phyloP scores from a whole-genome alignment of 106 monocot species.

The Phalaenopsis aphrodite region DNA sequence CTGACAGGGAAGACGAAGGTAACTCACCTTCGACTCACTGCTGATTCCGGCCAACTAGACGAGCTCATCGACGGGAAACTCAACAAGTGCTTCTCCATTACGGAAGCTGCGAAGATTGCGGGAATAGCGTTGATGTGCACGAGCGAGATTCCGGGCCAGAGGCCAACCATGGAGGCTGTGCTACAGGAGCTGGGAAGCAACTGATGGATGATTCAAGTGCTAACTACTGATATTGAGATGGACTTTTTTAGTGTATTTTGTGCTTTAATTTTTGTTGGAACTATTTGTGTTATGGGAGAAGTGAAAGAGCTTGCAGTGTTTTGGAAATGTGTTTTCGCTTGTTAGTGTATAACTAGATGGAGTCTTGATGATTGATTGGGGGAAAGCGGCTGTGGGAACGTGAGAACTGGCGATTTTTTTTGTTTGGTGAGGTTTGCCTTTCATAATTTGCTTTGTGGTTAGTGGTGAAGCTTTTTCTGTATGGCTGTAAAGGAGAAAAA shows the following conservation, averaged over 20 bases:
- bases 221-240: not conserved
- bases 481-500: constrained; percentile 2
- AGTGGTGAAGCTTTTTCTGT: not conserved
- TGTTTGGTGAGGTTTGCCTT: not conserved
- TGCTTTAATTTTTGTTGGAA: not conserved
- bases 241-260: not conserved
- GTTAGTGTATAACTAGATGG: not conserved
- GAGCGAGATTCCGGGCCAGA: constrained; percentile 34
- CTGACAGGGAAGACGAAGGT: constrained; percentile 42
- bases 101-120: constrained; percentile 51
- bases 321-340: not conserved
- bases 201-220: constrained; percentile 14
- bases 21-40: constrained; percentile 21
- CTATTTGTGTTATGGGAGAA: not conserved
- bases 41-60: constrained; percentile 32
- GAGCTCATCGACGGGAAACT: constrained; percentile 53
- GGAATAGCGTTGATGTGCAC: constrained; percentile 50
- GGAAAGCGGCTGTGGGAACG: too few species aligned
- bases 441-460: not conserved
- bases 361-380: too few species aligned
- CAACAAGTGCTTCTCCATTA: constrained; percentile 31
- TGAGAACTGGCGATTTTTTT: too few species aligned
- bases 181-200: constrained; percentile 35
- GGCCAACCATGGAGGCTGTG: constrained; percentile 50
- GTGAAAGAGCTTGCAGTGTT: not conserved